These are phyloP conservation scores for Daldinia decipiens DNA, from an alignment of 495 filamentous ascomycete genomes.

Conservation along the genomic window DNA sequence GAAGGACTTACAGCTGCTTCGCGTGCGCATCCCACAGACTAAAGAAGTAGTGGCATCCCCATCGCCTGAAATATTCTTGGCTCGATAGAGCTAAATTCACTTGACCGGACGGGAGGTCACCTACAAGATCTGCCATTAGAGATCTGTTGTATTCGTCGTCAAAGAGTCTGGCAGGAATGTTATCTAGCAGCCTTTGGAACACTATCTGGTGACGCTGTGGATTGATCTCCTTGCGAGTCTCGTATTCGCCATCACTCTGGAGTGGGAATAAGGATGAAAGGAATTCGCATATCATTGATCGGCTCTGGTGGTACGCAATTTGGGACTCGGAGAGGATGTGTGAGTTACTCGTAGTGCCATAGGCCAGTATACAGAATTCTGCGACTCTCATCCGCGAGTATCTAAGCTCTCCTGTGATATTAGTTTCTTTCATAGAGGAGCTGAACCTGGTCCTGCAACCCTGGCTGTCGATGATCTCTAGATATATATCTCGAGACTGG, in stretches of 20 bases:
- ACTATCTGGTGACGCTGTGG: background rate
- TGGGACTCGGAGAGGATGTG: slow-evolving; percentile 33
- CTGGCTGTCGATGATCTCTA: slow-evolving; percentile 32
- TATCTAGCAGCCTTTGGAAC: slow-evolving; percentile 38
- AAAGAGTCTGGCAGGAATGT: slow-evolving; percentile 46
- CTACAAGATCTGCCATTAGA: slow-evolving; percentile 52
- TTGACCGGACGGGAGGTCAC: slow-evolving; percentile 48
- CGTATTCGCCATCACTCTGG: slow-evolving; percentile 43
- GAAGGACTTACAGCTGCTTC: slow-evolving; percentile 48
- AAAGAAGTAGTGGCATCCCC: slow-evolving; percentile 60
- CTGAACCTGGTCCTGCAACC: background rate
- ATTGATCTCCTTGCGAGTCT: slow-evolving; percentile 23
- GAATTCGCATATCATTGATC: slow-evolving; percentile 53
- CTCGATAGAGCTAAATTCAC: slow-evolving; percentile 49
- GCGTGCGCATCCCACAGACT: slow-evolving; percentile 55
- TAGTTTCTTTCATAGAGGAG: background rate
- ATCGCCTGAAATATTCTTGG: slow-evolving; percentile 46
- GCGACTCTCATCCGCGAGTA: slow-evolving; percentile 41
- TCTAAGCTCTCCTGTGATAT: slow-evolving; percentile 46
- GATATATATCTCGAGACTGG: slow-evolving; percentile 59
- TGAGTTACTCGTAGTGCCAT: slow-evolving; percentile 21
- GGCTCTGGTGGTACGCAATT: slow-evolving; percentile 56
- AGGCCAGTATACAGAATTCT: background rate
- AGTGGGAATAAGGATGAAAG: slow-evolving; percentile 50
- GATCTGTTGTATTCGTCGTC: slow-evolving; percentile 47